A percentile compares a stretch with the other conserved stretches of the same genome.
Conservation (phyloP, 2,329 filamentous ascomycete genomes). For the Elsinoe australis region DNA sequence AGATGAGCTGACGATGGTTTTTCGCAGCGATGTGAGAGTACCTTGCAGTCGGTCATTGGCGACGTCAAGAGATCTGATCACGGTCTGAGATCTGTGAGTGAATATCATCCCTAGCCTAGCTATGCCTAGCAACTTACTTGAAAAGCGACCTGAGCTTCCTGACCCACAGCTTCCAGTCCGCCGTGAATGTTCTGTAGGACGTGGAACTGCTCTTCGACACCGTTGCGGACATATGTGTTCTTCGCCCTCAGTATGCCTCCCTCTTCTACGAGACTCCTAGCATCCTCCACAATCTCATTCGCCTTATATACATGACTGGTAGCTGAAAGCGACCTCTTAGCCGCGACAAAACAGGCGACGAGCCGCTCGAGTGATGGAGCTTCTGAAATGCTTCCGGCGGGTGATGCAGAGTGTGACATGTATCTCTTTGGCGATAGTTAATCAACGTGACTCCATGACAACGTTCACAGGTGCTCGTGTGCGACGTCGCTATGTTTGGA, state of each 20-base stretch:
- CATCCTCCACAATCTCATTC: slow-evolving; percentile 73
- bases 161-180: slow-evolving; percentile 37
- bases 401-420: slow-evolving; percentile 31
- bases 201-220: slow-evolving; percentile 39
- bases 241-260: slow-evolving; percentile 59
- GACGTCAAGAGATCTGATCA: slow-evolving; percentile 58
- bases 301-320: slow-evolving; percentile 71
- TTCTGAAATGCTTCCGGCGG: slow-evolving; percentile 35
- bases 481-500: too few relatives aligned
- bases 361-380: slow-evolving; percentile 60
- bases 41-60: slow-evolving; percentile 57
- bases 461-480: neutral
- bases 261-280: slow-evolving; percentile 69
- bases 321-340: slow-evolving; percentile 79
- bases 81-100: slow-evolving; percentile 32
- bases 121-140: slow-evolving; percentile 28
- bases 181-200: slow-evolving; percentile 38
- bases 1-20: slow-evolving; percentile 55
- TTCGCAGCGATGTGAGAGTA: slow-evolving; percentile 58
- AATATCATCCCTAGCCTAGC: neutral
- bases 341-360: slow-evolving; percentile 73
- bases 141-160: slow-evolving; percentile 39
- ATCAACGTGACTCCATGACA: neutral
- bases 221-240: slow-evolving; percentile 37
- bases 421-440: neutral